A percentile compares a stretch with the other conserved stretches of the same genome.
Evolutionary conservation across 2,329 filamentous ascomycete species (phyloP).

Genomic region (Ceratocystis cubensis): DNA sequence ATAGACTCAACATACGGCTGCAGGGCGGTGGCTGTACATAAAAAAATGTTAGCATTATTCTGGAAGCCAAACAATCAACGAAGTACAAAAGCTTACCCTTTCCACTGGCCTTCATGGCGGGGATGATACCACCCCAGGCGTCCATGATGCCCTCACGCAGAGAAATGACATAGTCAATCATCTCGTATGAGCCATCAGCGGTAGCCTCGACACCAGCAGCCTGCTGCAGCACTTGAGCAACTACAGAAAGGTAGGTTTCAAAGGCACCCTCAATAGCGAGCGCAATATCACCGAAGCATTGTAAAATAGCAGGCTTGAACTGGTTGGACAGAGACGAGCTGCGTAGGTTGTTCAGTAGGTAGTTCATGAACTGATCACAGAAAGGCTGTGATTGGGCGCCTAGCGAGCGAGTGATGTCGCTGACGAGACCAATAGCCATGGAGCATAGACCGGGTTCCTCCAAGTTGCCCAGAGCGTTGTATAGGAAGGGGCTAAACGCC

Average conservation of each 20-base stretch:
- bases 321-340: conserved; percentile 82
- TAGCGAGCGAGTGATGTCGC: conserved; percentile 86
- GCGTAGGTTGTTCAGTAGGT: conserved; percentile 80
- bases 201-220: conserved; percentile 70
- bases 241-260: conserved; percentile 82
- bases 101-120: conserved; percentile 73
- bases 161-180: conserved; percentile 92
- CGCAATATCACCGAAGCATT: conserved; percentile 96
- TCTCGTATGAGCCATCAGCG: conserved; percentile 76
- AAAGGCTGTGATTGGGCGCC: conserved; percentile 84
- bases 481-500: conserved; percentile 79
- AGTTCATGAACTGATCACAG: conserved; percentile 98
- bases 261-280: conserved; percentile 86
- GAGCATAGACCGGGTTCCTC: conserved; percentile 89
- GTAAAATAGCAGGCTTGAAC: conserved; percentile 94
- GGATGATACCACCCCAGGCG: conserved; percentile 93
- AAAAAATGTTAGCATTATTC: conserved; percentile 24
- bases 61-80: conserved; percentile 26
- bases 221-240: conserved; percentile 88
- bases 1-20: conserved; percentile 71
- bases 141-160: conserved; percentile 97
- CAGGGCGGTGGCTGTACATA: conserved; percentile 48
- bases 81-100: conserved; percentile 47
- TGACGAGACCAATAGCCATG: conserved; percentile 94
- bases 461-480: conserved; percentile 88